These are phyloP conservation scores for Fraxinus americana DNA, from an alignment of 257 asterid species.

Conservation along the genomic window DNA sequence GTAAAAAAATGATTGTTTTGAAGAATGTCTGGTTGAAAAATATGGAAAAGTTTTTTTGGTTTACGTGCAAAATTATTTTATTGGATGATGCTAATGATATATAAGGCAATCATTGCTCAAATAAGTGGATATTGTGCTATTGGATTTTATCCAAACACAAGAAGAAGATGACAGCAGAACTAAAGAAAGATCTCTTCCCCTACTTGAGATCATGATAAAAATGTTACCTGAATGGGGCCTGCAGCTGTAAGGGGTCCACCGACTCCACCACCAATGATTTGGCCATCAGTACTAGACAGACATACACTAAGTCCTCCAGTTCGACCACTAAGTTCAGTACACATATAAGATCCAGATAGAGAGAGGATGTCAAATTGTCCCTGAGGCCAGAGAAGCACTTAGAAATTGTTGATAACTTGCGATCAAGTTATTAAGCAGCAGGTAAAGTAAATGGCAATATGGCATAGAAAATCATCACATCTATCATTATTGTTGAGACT, in stretches of 20 bases:
- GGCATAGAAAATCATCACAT: neutral
- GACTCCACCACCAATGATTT: slow-evolving; percentile 66
- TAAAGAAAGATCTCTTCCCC: neutral
- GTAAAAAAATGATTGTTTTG: too few species aligned
- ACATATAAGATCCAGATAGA: slow-evolving; percentile 59
- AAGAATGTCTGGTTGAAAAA: too few species aligned
- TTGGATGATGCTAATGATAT: too few species aligned
- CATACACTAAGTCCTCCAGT: slow-evolving; percentile 62
- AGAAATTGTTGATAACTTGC: neutral
- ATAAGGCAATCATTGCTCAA: too few species aligned
- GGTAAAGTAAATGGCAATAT: neutral
- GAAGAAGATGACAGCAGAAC: too few species aligned
- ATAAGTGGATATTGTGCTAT: too few species aligned
- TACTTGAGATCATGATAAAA: slow-evolving; percentile 6
- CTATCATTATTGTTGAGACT: too few species aligned
- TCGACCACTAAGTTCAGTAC: slow-evolving; percentile 53
- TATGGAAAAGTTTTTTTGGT: too few species aligned
- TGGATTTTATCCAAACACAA: too few species aligned
- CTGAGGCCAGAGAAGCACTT: slow-evolving; percentile 23
- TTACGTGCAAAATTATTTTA: too few species aligned
- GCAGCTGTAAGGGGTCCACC: slow-evolving; percentile 69
- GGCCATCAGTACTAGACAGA: slow-evolving; percentile 56
- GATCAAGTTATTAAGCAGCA: neutral
- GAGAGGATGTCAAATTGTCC: slow-evolving; percentile 64
- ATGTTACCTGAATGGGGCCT: slow-evolving; percentile 54